Evolutionary conservation across 2,329 filamentous ascomycete genomes (phyloP).

Genomic region (Cercospora canescens): DNA sequence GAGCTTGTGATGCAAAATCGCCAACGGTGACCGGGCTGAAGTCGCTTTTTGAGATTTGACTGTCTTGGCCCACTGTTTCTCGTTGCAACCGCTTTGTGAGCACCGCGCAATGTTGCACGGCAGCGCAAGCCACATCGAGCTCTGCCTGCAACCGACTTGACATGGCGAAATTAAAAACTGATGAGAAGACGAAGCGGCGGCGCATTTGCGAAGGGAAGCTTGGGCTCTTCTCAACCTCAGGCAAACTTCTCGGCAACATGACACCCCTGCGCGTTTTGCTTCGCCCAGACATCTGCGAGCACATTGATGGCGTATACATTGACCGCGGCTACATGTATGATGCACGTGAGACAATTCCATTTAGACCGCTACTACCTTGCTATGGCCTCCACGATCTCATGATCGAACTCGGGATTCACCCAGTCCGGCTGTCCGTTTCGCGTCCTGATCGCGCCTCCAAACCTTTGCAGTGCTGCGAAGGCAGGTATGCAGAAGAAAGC

Average conservation of each 20-base stretch:
- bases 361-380: not conserved
- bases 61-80: constrained; percentile 49
- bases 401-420: constrained; percentile 23
- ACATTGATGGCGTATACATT: not conserved
- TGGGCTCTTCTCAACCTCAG: not conserved
- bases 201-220: not conserved
- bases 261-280: no score
- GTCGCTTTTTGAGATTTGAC: constrained; percentile 58
- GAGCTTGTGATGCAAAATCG: constrained; percentile 64
- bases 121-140: constrained; percentile 23
- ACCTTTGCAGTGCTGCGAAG: constrained; percentile 18
- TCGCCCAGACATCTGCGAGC: not conserved
- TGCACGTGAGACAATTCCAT: not conserved
- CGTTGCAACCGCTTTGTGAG: constrained; percentile 56
- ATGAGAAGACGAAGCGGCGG: not conserved
- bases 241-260: not conserved
- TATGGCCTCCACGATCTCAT: constrained; percentile 9
- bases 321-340: no score
- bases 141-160: constrained; percentile 19
- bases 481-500: constrained; percentile 20
- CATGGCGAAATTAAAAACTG: constrained; percentile 1
- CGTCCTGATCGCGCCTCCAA: constrained; percentile 14
- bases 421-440: constrained; percentile 16
- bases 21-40: constrained; percentile 62
- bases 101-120: constrained; percentile 38